Conservation (phyloP, 2,329 filamentous ascomycete genomes). For the Ceratocystis destructans region DNA sequence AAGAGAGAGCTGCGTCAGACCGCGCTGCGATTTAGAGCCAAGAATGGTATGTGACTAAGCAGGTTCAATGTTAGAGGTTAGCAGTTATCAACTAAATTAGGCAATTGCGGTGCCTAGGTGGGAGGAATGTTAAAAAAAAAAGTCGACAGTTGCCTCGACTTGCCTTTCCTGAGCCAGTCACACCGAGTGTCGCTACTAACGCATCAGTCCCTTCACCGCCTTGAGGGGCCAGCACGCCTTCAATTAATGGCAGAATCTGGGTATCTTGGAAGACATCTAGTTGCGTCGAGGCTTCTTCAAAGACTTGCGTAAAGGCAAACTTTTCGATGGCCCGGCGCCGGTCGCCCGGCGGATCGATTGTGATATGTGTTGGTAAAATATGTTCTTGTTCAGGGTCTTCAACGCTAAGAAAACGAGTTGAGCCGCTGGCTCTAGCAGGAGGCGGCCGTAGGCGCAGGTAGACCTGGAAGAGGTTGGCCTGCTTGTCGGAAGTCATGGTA, state of each 20-base stretch:
- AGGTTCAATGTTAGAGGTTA: neutral
- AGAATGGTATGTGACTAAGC: constrained; percentile 88
- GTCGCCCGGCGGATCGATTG: constrained; percentile 67
- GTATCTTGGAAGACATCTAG: constrained; percentile 75
- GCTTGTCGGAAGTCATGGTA: constrained; percentile 8
- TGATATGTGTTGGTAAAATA: constrained; percentile 50
- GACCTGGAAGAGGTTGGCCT: constrained; percentile 65
- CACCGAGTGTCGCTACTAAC: constrained; percentile 77
- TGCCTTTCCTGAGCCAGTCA: constrained; percentile 94
- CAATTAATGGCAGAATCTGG: constrained; percentile 58
- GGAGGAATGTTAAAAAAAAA: too few relatives aligned
- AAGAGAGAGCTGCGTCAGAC: constrained; percentile 79
- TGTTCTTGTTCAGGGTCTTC: constrained; percentile 39
- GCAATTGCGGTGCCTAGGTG: neutral
- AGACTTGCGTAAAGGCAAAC: constrained; percentile 88
- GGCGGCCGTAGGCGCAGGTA: constrained; percentile 74
- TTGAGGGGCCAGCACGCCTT: constrained; percentile 55
- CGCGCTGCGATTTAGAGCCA: constrained; percentile 72
- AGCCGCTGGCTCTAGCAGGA: constrained; percentile 20
- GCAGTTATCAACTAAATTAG: neutral
- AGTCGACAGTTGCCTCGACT: constrained; percentile 8
- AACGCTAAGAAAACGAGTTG: constrained; percentile 65
- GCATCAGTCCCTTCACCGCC: constrained; percentile 75
- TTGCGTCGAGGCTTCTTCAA: constrained; percentile 74
- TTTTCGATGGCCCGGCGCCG: constrained; percentile 80